Percentiles rank a stretch among this genome's conserved stretches.
Conservation (phyloP, 1,284 basidiomycete genomes). For the Wallemia mellicola region DNA sequence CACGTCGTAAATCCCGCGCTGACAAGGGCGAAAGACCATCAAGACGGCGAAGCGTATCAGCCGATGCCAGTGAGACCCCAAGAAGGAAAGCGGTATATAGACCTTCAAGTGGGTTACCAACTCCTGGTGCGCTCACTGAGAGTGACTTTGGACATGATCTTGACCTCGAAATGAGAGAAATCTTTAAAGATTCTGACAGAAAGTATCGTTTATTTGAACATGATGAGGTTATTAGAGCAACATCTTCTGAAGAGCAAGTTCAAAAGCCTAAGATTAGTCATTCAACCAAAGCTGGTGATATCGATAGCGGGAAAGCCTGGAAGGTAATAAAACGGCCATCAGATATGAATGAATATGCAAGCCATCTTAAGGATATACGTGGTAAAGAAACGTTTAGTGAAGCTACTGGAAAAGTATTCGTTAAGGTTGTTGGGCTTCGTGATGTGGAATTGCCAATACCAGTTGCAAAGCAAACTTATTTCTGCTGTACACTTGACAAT, state of each 20-base stretch:
- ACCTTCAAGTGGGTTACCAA: background rate
- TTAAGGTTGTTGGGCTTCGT: constrained; percentile 42
- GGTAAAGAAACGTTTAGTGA: background rate
- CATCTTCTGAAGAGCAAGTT: background rate
- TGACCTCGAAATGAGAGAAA: background rate
- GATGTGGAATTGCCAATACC: constrained; percentile 44
- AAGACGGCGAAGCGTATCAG: background rate
- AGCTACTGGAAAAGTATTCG: constrained; percentile 1
- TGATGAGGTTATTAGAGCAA: background rate
- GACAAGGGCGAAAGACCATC: background rate
- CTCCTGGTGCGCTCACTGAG: background rate
- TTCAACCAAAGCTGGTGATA: constrained; percentile 37
- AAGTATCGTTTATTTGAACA: background rate
- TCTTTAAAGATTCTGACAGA: background rate
- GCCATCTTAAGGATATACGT: background rate
- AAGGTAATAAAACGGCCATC: constrained; percentile 55
- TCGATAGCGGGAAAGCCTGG: constrained; percentile 62
- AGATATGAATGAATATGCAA: constrained; percentile 30
- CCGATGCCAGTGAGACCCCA: background rate
- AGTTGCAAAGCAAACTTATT: constrained; percentile 27
- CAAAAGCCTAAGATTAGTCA: constrained; percentile 26
- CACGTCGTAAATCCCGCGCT: background rate
- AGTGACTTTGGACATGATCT: background rate
- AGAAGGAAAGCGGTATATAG: background rate
- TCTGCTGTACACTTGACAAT: constrained; percentile 81